Evolutionary conservation across 257 asterid genomes (phyloP).

Genomic region (Thymus mandschuricus): DNA sequence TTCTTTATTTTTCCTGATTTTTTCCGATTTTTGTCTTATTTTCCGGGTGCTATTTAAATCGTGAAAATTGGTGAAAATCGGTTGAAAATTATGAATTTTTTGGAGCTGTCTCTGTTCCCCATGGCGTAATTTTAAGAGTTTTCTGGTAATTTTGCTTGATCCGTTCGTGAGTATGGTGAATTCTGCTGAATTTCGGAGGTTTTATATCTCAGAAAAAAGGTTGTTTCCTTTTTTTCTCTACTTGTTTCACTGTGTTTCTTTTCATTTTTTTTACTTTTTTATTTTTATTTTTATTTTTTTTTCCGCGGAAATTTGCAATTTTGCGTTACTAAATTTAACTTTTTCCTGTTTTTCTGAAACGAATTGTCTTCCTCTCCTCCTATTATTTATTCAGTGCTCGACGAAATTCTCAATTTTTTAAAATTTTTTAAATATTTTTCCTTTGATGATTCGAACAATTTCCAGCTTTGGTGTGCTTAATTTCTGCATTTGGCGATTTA

Average conservation of each 20-base stretch:
- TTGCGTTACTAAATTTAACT: constrained; percentile 22
- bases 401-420: not conserved
- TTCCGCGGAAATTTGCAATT: not conserved
- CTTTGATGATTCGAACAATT: not conserved
- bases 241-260: constrained; percentile 23
- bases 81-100: constrained; percentile 31
- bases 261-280: not conserved
- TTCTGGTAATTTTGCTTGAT: constrained; percentile 35
- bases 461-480: not conserved
- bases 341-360: constrained; percentile 1
- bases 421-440: not conserved
- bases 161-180: constrained; percentile 33
- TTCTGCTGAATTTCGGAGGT: constrained; percentile 34
- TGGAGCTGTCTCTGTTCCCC: constrained; percentile 24
- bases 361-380: not conserved
- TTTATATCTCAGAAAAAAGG: constrained; percentile 23
- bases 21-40: constrained; percentile 24
- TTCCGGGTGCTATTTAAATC: constrained; percentile 29
- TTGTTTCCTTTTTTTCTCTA: constrained; percentile 37
- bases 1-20: constrained; percentile 39
- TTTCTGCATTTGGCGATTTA: constrained; percentile 20
- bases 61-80: not conserved
- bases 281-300: constrained; percentile 3
- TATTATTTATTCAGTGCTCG: constrained; percentile 5
- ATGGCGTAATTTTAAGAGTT: constrained; percentile 31